Evolutionary conservation across 2,329 filamentous ascomycete genomes (phyloP).

Genomic region (Curvularia lunata): DNA sequence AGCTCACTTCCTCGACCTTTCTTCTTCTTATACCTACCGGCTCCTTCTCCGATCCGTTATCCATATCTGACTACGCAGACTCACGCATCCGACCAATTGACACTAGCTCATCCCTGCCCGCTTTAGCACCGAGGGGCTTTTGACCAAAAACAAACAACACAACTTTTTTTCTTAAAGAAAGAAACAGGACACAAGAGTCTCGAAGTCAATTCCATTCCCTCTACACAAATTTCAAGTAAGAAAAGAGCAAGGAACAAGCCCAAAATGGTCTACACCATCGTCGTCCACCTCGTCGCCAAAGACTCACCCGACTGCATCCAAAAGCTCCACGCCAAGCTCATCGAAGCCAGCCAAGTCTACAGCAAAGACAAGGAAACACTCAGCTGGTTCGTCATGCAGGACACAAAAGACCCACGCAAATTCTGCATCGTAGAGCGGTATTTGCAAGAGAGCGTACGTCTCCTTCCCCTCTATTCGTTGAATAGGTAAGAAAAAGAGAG

Average conservation of each 20-base stretch:
- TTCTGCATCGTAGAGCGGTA: slow-evolving; percentile 81
- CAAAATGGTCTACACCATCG: slow-evolving; percentile 72
- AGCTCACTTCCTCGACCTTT: not conserved
- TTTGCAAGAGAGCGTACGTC: slow-evolving; percentile 66
- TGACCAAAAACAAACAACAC: too few relatives aligned
- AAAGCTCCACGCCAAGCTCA: slow-evolving; percentile 73
- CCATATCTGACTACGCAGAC: too few relatives aligned
- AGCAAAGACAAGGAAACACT: slow-evolving; percentile 71
- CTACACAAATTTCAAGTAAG: too few relatives aligned
- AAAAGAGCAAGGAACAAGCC: not conserved
- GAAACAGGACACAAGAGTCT: too few relatives aligned
- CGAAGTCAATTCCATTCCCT: too few relatives aligned
- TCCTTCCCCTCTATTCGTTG: too few relatives aligned
- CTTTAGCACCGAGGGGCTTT: too few relatives aligned
- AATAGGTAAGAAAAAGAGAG: not conserved
- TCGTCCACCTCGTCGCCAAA: slow-evolving; percentile 74
- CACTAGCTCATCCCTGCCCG: too few relatives aligned
- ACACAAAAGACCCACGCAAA: slow-evolving; percentile 68
- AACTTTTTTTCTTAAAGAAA: too few relatives aligned
- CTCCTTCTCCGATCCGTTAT: not conserved
- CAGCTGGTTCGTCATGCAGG: slow-evolving; percentile 78
- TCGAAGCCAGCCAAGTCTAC: slow-evolving; percentile 76
- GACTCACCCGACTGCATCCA: slow-evolving; percentile 67
- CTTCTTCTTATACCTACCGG: too few relatives aligned
- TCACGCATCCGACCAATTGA: too few relatives aligned